Conservation (phyloP, 768 basidiomycete genomes). For the Galerina sulciceps region DNA sequence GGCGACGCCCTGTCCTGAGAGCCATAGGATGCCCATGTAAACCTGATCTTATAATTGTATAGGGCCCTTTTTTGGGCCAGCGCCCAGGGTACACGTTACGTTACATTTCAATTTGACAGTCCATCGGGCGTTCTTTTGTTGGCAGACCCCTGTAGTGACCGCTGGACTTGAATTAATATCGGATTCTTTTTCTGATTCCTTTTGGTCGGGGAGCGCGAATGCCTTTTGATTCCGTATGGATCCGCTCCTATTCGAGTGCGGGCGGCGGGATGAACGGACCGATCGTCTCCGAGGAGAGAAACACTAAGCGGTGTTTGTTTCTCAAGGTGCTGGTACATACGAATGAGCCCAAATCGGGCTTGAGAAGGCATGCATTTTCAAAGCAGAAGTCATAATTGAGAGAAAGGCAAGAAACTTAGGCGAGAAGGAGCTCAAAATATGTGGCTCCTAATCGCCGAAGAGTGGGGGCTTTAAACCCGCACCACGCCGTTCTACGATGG, state of each 20-base stretch:
- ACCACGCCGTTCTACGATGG: not conserved
- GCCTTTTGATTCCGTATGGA: too few relatives aligned
- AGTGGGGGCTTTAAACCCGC: not conserved
- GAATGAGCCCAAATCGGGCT: slow-evolving; percentile 1
- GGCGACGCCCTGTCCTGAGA: slow-evolving; percentile 45
- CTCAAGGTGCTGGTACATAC: not conserved
- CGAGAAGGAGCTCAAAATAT: not conserved
- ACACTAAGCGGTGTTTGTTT: not conserved
- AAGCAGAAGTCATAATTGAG: slow-evolving; percentile 2
- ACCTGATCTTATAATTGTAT: not conserved
- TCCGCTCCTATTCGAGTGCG: too few relatives aligned
- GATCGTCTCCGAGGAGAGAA: not conserved
- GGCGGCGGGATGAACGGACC: too few relatives aligned
- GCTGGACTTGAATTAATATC: not conserved
- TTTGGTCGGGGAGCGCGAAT: too few relatives aligned
- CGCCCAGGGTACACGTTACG: too few relatives aligned
- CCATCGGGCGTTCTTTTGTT: not conserved
- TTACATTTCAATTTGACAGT: not conserved
- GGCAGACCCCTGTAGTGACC: not conserved
- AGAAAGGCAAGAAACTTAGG: not conserved
- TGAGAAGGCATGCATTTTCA: slow-evolving; percentile 5
- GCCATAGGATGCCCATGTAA: slow-evolving; percentile 33
- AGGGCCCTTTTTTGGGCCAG: not conserved
- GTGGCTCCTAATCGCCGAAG: not conserved
- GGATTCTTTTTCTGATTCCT: too few relatives aligned